A percentile compares a stretch with the other conserved stretches of the same genome.
phyloP scores from a whole-genome alignment of 1,284 basidiomycete genomes.

The Cryptococcus sp. region DNA sequence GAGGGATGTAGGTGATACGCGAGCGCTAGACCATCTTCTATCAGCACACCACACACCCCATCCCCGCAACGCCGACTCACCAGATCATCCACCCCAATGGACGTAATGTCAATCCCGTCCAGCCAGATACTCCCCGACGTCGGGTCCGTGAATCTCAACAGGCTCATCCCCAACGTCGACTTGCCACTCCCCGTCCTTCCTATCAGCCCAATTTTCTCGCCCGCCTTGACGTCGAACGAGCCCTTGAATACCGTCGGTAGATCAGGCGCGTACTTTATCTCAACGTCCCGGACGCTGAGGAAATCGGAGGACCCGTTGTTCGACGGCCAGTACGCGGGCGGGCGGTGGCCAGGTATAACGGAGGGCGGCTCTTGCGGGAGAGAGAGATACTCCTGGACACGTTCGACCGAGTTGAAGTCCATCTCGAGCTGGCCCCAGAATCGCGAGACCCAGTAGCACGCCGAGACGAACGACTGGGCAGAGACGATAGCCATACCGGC shows the following conservation, averaged over 20 bases:
- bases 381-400: conserved; percentile 80
- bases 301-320: conserved; percentile 48
- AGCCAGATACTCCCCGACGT: conserved; percentile 71
- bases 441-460: conserved; percentile 50
- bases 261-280: conserved; percentile 77
- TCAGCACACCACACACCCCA: neutral
- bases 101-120: conserved; percentile 84
- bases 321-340: conserved; percentile 83
- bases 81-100: conserved; percentile 79
- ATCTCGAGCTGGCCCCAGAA: conserved; percentile 51
- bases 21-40: conserved; percentile 36
- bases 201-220: conserved; percentile 68
- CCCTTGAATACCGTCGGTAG: conserved; percentile 75
- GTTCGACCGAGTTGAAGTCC: conserved; percentile 75
- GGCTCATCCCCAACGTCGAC: conserved; percentile 71
- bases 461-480: conserved; percentile 48
- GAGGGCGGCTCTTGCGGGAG: conserved; percentile 80
- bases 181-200: conserved; percentile 51
- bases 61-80: conserved; percentile 32
- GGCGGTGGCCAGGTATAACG: conserved; percentile 62
- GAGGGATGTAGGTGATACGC: conserved; percentile 52
- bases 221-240: conserved; percentile 67
- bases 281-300: conserved; percentile 66
- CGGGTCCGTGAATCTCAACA: conserved; percentile 86
- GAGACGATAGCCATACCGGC: conserved; percentile 80